phyloP scores from a whole-genome alignment of 352 stramenopile genomes.

The Pythium monospermum region DNA sequence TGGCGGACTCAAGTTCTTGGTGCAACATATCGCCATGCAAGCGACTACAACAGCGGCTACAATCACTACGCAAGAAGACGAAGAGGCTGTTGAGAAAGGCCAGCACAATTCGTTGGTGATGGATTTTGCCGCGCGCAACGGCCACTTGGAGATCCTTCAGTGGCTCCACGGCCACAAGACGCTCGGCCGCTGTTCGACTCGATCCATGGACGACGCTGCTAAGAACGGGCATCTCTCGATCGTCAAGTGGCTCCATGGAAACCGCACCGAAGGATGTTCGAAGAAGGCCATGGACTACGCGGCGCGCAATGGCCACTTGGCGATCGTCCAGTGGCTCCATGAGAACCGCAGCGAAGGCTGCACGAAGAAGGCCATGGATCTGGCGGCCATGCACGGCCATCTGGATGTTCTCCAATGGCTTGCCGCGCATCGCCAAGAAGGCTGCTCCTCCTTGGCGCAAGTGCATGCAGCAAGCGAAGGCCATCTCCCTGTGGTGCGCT shows the following conservation, averaged over 20 bases:
- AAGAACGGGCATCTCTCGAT: constrained; percentile 56
- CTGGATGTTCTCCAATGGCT: constrained; percentile 44
- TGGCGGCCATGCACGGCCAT: constrained; percentile 52
- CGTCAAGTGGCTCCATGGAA: constrained; percentile 61
- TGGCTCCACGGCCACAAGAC: constrained; percentile 44
- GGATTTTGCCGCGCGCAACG: constrained; percentile 65
- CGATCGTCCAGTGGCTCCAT: constrained; percentile 55
- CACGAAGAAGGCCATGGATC: constrained; percentile 44
- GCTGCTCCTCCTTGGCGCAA: constrained; percentile 24
- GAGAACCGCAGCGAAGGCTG: constrained; percentile 44
- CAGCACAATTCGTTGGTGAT: constrained; percentile 46
- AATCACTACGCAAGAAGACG: too few relatives aligned
- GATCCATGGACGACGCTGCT: constrained; percentile 60
- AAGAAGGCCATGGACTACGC: constrained; percentile 62
- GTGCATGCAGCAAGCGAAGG: constrained; percentile 22
- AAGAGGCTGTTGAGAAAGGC: constrained; percentile 21
- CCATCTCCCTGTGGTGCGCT: constrained; percentile 23
- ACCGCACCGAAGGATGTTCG: constrained; percentile 66
- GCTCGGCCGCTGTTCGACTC: constrained; percentile 40
- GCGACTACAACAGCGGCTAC: too few relatives aligned
- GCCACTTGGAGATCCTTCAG: constrained; percentile 69
- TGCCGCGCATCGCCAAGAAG: constrained; percentile 23
- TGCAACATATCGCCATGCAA: constrained; percentile 55
- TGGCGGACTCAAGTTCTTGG: constrained; percentile 54
- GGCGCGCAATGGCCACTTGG: constrained; percentile 40